These are phyloP conservation scores for Rhodosporidiobolus odoratus DNA, from an alignment of 768 basidiomycete genomes.

Conservation along the genomic window DNA sequence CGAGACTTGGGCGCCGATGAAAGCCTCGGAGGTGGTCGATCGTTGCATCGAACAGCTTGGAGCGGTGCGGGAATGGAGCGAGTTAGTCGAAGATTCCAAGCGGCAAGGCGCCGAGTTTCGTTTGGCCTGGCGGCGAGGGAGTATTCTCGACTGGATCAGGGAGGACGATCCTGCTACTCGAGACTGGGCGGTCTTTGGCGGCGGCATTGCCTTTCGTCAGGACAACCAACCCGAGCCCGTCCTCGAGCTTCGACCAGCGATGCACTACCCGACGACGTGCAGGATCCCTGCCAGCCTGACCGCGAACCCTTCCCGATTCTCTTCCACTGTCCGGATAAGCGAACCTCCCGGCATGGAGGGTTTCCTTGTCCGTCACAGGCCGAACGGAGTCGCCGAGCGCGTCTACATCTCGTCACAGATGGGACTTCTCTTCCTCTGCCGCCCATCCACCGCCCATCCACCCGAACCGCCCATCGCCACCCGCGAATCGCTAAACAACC, in stretches of 20 bases:
- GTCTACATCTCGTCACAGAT: conserved; percentile 68
- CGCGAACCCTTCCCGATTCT: conserved; percentile 33
- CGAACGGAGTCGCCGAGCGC: conserved; percentile 53
- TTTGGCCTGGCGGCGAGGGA: conserved; percentile 60
- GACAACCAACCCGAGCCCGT: conserved; percentile 26
- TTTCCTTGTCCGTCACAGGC: conserved; percentile 62
- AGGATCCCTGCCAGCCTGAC: conserved; percentile 25
- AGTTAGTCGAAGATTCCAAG: conserved; percentile 56
- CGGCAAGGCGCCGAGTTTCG: conserved; percentile 51
- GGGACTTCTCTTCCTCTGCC: conserved; percentile 64
- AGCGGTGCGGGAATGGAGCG: conserved; percentile 59
- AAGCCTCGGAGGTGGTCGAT: conserved; percentile 58
- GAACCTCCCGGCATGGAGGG: conserved; percentile 84
- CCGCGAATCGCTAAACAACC: conserved; percentile 43
- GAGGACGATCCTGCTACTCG: conserved; percentile 61
- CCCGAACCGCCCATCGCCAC: conserved; percentile 55
- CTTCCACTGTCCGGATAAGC: conserved; percentile 54
- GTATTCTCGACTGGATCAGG: conserved; percentile 81
- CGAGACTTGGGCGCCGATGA: conserved; percentile 55
- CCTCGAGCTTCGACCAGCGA: conserved; percentile 68
- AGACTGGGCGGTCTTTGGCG: conserved; percentile 28
- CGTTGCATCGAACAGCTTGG: conserved; percentile 59
- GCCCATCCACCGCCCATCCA: conserved; percentile 57
- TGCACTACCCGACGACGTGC: conserved; percentile 58
- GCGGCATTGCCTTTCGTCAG: conserved; percentile 22